These are phyloP conservation scores for Parafenestella ontariensis DNA, from an alignment of 2,329 filamentous ascomycete genomes.

Conservation along the genomic window DNA sequence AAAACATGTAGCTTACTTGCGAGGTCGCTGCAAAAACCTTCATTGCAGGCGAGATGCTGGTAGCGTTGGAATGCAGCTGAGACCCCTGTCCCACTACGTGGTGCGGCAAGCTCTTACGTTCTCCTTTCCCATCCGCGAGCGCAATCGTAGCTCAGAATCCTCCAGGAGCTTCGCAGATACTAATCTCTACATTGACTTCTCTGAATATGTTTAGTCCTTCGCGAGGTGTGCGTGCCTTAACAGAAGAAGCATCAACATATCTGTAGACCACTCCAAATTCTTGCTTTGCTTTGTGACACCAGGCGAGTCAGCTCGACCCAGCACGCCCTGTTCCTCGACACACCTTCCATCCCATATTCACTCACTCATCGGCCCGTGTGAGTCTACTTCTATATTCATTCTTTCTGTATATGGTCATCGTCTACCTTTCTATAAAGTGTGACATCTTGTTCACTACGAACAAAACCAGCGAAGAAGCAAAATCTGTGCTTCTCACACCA, in stretches of 20 bases:
- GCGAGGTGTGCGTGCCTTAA: not conserved
- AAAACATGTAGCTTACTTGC: not conserved
- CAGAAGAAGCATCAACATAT: not conserved
- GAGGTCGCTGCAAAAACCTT: not conserved
- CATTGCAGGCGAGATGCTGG: not conserved
- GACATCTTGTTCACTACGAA: not conserved
- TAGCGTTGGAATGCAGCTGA: not conserved
- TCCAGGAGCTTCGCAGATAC: not conserved
- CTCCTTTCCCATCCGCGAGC: not conserved
- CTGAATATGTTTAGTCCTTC: not conserved
- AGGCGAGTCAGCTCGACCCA: not conserved
- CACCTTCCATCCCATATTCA: not conserved
- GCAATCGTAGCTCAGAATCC: not conserved
- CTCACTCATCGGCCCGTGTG: not conserved
- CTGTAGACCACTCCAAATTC: not conserved
- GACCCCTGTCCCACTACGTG: slow-evolving; percentile 2
- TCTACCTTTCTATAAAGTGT: not conserved
- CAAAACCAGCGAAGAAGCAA: not conserved
- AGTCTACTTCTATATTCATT: not conserved
- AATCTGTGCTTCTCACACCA: too few relatives aligned
- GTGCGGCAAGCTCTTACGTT: slow-evolving; percentile 4
- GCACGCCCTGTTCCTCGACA: not conserved
- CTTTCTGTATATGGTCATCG: not conserved
- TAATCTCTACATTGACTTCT: not conserved
- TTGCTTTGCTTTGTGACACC: not conserved